phyloP scores from a whole-genome alignment of 2,329 filamentous ascomycete species.

The Fusarium newnesense region DNA sequence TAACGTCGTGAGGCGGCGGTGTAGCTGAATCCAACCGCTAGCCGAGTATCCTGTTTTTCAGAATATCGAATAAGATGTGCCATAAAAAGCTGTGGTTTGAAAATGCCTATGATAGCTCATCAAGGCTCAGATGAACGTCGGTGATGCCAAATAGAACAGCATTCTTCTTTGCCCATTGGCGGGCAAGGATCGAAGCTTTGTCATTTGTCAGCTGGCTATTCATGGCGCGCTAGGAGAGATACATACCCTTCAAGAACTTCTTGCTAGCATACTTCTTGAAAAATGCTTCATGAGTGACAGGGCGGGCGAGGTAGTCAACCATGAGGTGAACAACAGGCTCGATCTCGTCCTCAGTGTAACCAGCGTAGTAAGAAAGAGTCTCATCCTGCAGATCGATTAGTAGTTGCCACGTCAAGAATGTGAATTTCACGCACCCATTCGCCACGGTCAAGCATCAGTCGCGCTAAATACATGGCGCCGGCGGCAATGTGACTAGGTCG shows the following conservation, averaged over 20 bases:
- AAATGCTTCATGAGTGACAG: conserved; percentile 94
- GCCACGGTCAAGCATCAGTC: conserved; percentile 88
- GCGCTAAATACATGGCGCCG: conserved; percentile 93
- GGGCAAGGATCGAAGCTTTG: conserved; percentile 87
- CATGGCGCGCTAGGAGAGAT: background rate
- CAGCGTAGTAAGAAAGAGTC: conserved; percentile 89
- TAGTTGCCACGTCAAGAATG: conserved; percentile 26
- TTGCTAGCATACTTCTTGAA: conserved; percentile 99
- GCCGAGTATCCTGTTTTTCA: conserved; percentile 45
- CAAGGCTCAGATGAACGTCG: conserved; percentile 60
- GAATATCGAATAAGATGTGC: conserved; percentile 28
- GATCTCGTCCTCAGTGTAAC: conserved; percentile 93
- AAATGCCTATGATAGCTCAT: conserved; percentile 54
- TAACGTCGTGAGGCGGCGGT: conserved; percentile 48
- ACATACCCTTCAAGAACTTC: conserved; percentile 96
- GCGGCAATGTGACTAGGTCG: conserved; percentile 91
- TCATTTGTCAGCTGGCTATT: conserved; percentile 26
- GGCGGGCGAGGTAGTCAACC: conserved; percentile 94
- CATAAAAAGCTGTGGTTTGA: conserved; percentile 17
- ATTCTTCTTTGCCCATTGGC: conserved; percentile 92
- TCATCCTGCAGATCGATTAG: conserved; percentile 69
- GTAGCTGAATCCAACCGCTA: conserved; percentile 46
- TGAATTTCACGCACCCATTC: conserved; percentile 77
- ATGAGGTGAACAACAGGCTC: conserved; percentile 92
- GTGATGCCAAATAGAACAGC: conserved; percentile 65